Evolutionary conservation across 176 grass and related monocot species (phyloP).

Genomic region (Avena insularis): DNA sequence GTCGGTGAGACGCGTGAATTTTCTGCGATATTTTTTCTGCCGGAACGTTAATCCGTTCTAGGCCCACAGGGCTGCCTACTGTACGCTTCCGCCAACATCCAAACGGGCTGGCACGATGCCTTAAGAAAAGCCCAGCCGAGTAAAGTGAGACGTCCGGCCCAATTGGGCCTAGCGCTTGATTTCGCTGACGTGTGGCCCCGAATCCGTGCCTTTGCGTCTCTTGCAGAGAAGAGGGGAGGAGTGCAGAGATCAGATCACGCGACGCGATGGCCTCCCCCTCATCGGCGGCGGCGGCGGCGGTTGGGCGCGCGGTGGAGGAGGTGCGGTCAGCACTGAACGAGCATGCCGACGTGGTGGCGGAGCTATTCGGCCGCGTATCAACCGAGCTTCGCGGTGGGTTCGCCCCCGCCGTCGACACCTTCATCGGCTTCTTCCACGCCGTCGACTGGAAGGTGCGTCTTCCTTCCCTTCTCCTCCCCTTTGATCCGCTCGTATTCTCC

Average conservation of each 20-base stretch:
- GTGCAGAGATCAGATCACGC: too few species aligned
- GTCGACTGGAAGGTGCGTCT: slow-evolving; percentile 82
- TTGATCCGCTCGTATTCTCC: neutral
- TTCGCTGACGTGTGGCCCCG: neutral
- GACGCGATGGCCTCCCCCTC: slow-evolving; percentile 14
- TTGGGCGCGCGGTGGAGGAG: slow-evolving; percentile 65
- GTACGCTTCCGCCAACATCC: too few species aligned
- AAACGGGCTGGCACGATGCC: too few species aligned
- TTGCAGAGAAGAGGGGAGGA: neutral
- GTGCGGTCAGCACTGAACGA: slow-evolving; percentile 76
- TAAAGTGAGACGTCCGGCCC: neutral
- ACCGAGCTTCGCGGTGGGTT: slow-evolving; percentile 79
- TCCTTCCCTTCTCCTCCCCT: too few species aligned
- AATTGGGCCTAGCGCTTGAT: neutral
- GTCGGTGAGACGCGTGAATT: neutral
- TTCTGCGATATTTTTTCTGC: too few species aligned
- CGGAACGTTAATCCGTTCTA: too few species aligned
- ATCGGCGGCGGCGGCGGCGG: slow-evolving; percentile 30
- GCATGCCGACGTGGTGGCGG: slow-evolving; percentile 75
- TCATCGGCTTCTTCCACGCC: slow-evolving; percentile 90
- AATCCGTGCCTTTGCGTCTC: too few species aligned
- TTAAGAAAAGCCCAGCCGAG: neutral
- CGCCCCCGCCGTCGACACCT: slow-evolving; percentile 71
- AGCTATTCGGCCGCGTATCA: slow-evolving; percentile 77
- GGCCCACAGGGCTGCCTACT: too few species aligned